Conservation (phyloP, 164 flowering plant genomes). For the Annona squamosa region DNA sequence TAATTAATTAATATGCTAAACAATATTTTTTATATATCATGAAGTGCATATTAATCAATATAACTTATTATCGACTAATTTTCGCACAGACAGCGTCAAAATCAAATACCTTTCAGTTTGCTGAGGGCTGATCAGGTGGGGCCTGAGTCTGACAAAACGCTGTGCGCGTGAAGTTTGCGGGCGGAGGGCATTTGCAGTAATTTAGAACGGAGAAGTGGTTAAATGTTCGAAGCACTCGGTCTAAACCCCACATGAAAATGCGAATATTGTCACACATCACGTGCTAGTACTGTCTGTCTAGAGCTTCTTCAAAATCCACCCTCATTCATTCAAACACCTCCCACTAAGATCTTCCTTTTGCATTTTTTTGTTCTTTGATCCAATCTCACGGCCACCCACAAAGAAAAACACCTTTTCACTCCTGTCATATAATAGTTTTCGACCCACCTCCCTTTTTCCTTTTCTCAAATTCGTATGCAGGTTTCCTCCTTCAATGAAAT, state of each 20-base stretch:
- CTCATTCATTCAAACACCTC: constrained; percentile 2
- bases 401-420: not conserved
- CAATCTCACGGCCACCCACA: not conserved
- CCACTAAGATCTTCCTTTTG: not conserved
- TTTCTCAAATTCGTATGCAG: not conserved
- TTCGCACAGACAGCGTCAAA: too few relatives aligned
- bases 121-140: too few relatives aligned
- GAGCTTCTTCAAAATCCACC: not conserved
- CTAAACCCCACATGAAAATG: not conserved
- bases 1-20: too few relatives aligned
- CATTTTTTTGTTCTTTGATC: not conserved
- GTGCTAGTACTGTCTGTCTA: constrained; percentile 3
- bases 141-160: too few relatives aligned
- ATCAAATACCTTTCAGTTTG: too few relatives aligned
- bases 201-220: not conserved
- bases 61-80: too few relatives aligned
- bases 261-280: constrained; percentile 7
- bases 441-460: not conserved
- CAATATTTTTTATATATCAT: too few relatives aligned
- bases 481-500: constrained; percentile 1
- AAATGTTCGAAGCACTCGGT: not conserved
- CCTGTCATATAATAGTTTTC: constrained; percentile 3
- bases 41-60: too few relatives aligned
- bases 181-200: not conserved
- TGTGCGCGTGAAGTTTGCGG: too few relatives aligned